Base-by-base conservation (phyloP, 208 protist species). In the Leishmania guyanensis region DNA sequence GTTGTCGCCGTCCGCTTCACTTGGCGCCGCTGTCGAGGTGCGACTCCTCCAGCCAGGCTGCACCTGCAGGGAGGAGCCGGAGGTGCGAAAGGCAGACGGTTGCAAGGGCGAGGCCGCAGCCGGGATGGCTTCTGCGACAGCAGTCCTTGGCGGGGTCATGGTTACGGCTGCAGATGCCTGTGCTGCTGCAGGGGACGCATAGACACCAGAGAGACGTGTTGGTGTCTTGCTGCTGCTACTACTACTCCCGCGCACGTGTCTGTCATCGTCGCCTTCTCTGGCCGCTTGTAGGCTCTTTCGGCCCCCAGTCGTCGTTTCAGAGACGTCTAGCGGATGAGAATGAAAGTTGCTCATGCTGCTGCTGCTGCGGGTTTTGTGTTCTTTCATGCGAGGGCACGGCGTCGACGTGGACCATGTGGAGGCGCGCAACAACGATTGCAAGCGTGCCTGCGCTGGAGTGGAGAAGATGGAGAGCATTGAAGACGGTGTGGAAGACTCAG, bases 401-500 rank as follows among this genome's bases (percentile, higher is more conserved):
- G 54, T 69, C 33, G 70, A n/a, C 33, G 76, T 39, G 17, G 77
- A 65, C 82, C 82, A 80, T 2, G 71, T 78, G 48, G 82, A 85
- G 26, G 76, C 75, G 51, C 43, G 82, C 71, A 85, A 56, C 77
- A 85, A 71, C 16, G 82, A 80, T 51, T 81, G 53, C 82, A 85
- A 50, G 51, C 64, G 82, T 56, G 70, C 68, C 82, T 85, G 71
- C 64, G 76, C 71, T 3, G 82, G 82, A 12, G 76, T 78, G 16
- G 82, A 79, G 81, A 85, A 85, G 62, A 85, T 74, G 51, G 53
- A 68, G 14, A 56, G 48, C 9, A 33, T 68, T 53, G 81, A 81
- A 70, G 70, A 75, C 26, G 1, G 43, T 20, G 60, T 10, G 46
- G 76, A 71, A 12, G 69, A 54, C 22, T 71, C 56, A 5, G 50